Evolutionary conservation across 495 filamentous ascomycete genomes (phyloP).

Genomic region (Neurospora tetraspora): DNA sequence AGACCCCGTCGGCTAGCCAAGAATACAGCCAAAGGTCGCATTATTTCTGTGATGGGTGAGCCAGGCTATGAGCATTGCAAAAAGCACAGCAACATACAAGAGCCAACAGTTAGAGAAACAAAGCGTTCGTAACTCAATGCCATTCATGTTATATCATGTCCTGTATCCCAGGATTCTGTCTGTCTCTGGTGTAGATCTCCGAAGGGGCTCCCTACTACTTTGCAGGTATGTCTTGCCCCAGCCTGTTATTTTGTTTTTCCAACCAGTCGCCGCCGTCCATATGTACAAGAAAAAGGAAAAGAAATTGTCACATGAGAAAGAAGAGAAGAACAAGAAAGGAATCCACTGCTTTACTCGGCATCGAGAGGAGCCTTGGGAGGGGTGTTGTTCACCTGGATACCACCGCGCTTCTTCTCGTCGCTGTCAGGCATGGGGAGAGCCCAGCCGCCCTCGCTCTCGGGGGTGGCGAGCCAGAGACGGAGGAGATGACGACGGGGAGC

Average conservation of each 20-base stretch:
- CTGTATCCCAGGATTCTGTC: not conserved
- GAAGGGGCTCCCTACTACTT: not conserved
- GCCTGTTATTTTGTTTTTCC: not conserved
- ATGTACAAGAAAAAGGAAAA: not conserved
- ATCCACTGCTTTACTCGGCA: constrained; percentile 46
- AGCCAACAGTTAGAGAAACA: not conserved
- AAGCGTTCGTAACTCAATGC: not conserved
- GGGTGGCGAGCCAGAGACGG: constrained; percentile 73
- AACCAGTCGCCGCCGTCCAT: not conserved
- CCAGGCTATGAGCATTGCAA: too few relatives aligned
- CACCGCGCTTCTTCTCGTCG: constrained; percentile 73
- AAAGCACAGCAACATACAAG: not conserved
- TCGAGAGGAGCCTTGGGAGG: constrained; percentile 52
- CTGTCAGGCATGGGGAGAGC: constrained; percentile 72
- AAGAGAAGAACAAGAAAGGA: not conserved
- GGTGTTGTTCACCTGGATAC: constrained; percentile 76
- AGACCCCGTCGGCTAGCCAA: too few relatives aligned
- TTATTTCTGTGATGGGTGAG: too few relatives aligned
- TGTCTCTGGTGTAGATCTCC: not conserved
- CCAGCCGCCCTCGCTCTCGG: constrained; percentile 79
- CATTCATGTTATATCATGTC: not conserved
- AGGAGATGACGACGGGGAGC: constrained; percentile 65
- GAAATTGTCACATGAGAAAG: not conserved
- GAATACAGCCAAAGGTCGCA: too few relatives aligned
- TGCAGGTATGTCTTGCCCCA: not conserved